Evolutionary conservation across 1,139 yeast genomes (phyloP), one percentile per base, ranked within the genome.

Genomic region (Citeromyces hawaiiensis): DNA sequence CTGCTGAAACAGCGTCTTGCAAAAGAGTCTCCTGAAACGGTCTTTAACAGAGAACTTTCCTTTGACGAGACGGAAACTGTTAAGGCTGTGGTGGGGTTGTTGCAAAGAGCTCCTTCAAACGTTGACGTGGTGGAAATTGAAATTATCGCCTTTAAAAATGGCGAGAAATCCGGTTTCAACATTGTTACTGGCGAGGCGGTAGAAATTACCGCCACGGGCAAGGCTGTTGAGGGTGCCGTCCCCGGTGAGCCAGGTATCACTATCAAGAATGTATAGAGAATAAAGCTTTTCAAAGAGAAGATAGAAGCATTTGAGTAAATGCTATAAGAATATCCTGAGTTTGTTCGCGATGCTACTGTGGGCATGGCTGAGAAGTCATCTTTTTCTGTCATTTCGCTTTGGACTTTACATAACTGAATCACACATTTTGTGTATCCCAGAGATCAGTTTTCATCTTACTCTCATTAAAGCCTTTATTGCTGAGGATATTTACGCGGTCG

Each of bases 221-320:
- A 83, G 69, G 72, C 77, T 42, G 68, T 83, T 44, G 94, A 83
- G 46, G 71, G 72, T 47, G 93, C 98, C 31, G 78, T 83, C 44
- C 98, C 98, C 39, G 98, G 98, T 45, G 72, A 74, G 51, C 98
- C 98, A 36, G 96, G 95, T 54, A 76, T 91, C 52, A 60, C 76
- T 49, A 70, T 91, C 51, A 72, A 64, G 51, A 88, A 88, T 55
- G 56, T 73, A 38, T 58, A 58, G 35, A 18, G 21, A 19, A 19
- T 19, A 7, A 19, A 19, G n/a, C n/a, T n/a, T n/a, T n/a, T n/a
- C n/a, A n/a, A n/a, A n/a, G n/a, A n/a, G n/a, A n/a, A n/a, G n/a
- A n/a, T n/a, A n/a, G n/a, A n/a, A n/a, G n/a, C n/a, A n/a, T n/a
- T n/a, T n/a, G n/a, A n/a, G n/a, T n/a, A n/a, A n/a, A n/a, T n/a